Conservation (phyloP, 768 basidiomycete genomes). For the Chiua virens region DNA sequence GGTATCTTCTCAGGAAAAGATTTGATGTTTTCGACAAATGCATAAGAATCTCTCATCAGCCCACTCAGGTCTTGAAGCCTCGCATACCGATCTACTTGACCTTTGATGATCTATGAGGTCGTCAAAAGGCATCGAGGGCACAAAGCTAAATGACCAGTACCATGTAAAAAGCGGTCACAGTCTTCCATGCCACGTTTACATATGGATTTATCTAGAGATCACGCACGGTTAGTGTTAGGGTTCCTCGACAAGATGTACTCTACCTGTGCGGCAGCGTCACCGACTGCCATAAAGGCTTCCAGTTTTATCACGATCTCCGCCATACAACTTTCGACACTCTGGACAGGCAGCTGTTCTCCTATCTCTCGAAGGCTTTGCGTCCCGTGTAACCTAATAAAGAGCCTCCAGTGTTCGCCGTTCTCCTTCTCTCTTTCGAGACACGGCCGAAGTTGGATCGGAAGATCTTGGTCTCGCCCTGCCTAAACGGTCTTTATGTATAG, state of each 20-base stretch:
- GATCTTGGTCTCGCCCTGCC: conserved; percentile 14
- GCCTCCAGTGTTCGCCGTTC: conserved; percentile 10
- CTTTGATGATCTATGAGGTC: conserved; percentile 23
- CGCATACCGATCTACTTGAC: conserved; percentile 27
- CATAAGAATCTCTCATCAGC: conserved; percentile 33
- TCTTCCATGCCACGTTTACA: conserved; percentile 29
- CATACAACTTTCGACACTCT: conserved; percentile 17
- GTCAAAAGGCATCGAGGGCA: conserved; percentile 6
- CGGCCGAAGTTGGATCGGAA: conserved; percentile 18
- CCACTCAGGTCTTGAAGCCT: conserved; percentile 25
- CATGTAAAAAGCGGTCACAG: conserved; percentile 27
- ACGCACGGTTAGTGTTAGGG: neutral
- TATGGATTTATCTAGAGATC: conserved; percentile 27
- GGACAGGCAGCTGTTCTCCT: neutral
- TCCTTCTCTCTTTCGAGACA: neutral
- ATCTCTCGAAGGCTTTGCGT: neutral
- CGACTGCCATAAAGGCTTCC: conserved; percentile 24
- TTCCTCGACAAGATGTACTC: neutral
- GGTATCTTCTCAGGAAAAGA: conserved; percentile 29
- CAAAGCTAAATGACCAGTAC: conserved; percentile 2
- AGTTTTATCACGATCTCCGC: conserved; percentile 22
- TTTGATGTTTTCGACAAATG: conserved; percentile 31
- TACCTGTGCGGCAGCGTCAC: conserved; percentile 25
- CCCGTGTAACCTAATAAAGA: conserved; percentile 22
- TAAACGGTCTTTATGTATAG: neutral